Percentiles rank a stretch among this genome's conserved stretches.
These are phyloP conservation scores for Globisporangium apiculatum DNA, from an alignment of 352 stramenopile species.

Conservation along the genomic window DNA sequence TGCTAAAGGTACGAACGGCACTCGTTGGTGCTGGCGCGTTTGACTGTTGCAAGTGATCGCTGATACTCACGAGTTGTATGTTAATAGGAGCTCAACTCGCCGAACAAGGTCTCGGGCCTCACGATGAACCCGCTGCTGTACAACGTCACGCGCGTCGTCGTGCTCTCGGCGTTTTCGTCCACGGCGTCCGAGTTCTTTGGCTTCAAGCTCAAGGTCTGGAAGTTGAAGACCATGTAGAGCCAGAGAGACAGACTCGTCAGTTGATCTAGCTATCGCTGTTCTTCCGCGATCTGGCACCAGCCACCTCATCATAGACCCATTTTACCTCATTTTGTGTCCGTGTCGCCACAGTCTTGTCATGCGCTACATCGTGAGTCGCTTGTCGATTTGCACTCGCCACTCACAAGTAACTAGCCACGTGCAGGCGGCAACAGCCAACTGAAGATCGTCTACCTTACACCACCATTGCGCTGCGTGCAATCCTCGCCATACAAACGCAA, in stretches of 20 bases:
- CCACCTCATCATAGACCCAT: not conserved
- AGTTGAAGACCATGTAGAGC: slow-evolving; percentile 71
- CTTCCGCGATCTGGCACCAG: not conserved
- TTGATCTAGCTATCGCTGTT: not conserved
- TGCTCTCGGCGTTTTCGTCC: slow-evolving; percentile 86
- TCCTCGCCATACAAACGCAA: no score
- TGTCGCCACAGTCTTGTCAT: no score
- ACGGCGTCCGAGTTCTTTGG: slow-evolving; percentile 87
- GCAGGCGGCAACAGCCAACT: no score
- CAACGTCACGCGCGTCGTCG: slow-evolving; percentile 85
- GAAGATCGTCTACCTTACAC: no score
- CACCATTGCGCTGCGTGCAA: no score
- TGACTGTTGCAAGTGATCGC: not conserved
- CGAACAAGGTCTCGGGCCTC: slow-evolving; percentile 87
- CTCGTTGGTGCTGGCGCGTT: no score
- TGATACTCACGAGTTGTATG: not conserved
- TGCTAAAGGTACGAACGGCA: slow-evolving; percentile 57
- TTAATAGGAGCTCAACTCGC: slow-evolving; percentile 76
- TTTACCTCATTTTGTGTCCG: no score
- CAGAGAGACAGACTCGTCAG: no score
- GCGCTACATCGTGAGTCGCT: no score
- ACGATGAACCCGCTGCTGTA: slow-evolving; percentile 89
- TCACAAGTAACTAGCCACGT: no score
- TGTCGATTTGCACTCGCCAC: no score
- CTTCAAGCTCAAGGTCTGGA: slow-evolving; percentile 90